Conservation (phyloP, 1,139 yeast species). For the Nakaseomyces uthaithaninus region DNA sequence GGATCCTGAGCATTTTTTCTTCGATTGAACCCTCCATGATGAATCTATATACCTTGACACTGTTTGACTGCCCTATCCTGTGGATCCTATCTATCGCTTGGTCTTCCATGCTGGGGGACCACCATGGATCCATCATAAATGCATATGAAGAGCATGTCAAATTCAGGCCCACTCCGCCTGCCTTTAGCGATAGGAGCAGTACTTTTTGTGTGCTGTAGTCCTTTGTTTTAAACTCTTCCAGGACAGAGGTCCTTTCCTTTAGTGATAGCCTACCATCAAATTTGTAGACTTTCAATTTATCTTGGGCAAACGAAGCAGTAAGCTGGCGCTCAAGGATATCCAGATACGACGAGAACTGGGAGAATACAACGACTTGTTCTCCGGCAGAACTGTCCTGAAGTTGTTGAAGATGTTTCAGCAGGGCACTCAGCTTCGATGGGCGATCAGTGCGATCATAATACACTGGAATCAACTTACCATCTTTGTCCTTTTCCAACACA, state of each 20-base stretch:
- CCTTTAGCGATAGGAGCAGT: slow-evolving; percentile 68
- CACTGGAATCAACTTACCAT: slow-evolving; percentile 12
- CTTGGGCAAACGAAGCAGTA: slow-evolving; percentile 13
- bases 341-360: slow-evolving; percentile 80
- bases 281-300: slow-evolving; percentile 36
- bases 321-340: slow-evolving; percentile 68
- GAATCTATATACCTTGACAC: slow-evolving; percentile 70
- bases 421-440: slow-evolving; percentile 71
- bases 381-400: slow-evolving; percentile 49
- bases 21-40: slow-evolving; percentile 83
- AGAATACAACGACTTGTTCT: slow-evolving; percentile 78
- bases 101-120: slow-evolving; percentile 91
- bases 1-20: slow-evolving; percentile 79
- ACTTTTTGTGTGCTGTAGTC: slow-evolving; percentile 41
- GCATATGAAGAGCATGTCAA: slow-evolving; percentile 81
- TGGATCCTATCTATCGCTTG: slow-evolving; percentile 95
- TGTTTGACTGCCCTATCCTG: slow-evolving; percentile 73
- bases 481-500: slow-evolving; percentile 13
- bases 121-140: slow-evolving; percentile 96
- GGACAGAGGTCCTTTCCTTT: slow-evolving; percentile 55
- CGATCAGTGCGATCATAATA: slow-evolving; percentile 29
- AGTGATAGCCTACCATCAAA: slow-evolving; percentile 77
- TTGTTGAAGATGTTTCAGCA: slow-evolving; percentile 49
- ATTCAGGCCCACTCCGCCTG: slow-evolving; percentile 94
- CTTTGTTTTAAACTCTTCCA: slow-evolving; percentile 45